A percentile compares a stretch with the other conserved stretches of the same genome.
These are phyloP conservation scores for Penicillium nordicum DNA, from an alignment of 2,329 filamentous ascomycete genomes.

Conservation along the genomic window DNA sequence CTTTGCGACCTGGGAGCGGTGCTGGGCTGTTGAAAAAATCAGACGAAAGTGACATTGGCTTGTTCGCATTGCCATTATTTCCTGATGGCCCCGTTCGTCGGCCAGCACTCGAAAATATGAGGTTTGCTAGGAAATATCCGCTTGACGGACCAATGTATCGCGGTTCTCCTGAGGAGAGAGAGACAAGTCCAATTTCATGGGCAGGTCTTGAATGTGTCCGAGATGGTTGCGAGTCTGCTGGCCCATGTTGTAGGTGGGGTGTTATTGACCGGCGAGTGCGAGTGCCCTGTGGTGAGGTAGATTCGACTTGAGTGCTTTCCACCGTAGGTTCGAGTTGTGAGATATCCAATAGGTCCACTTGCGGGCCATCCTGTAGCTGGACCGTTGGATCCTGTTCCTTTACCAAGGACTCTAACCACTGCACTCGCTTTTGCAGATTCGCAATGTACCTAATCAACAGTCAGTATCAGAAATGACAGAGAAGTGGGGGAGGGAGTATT, in stretches of 20 bases:
- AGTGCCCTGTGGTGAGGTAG: not conserved
- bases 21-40: conserved; percentile 30
- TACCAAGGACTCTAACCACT: conserved; percentile 49
- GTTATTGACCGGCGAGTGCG: not conserved
- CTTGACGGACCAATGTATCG: conserved; percentile 57
- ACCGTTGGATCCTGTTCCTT: conserved; percentile 43
- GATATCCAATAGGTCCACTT: conserved; percentile 4
- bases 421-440: conserved; percentile 42
- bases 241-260: not conserved
- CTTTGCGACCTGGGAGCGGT: conserved; percentile 29
- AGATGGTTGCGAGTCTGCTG: conserved; percentile 7
- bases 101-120: conserved; percentile 45
- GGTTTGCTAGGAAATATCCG: conserved; percentile 52
- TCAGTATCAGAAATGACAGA: not conserved
- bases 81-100: conserved; percentile 16
- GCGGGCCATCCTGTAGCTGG: conserved; percentile 33
- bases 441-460: conserved; percentile 31
- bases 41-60: conserved; percentile 22
- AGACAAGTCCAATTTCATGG: conserved; percentile 54
- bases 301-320: not conserved
- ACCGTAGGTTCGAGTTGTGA: not conserved
- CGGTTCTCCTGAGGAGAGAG: conserved; percentile 47
- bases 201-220: conserved; percentile 27
- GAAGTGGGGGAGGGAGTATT: not conserved
- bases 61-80: conserved; percentile 3